Evolutionary conservation across 768 basidiomycete genomes (phyloP).

Genomic region (Tulasnella sp.): DNA sequence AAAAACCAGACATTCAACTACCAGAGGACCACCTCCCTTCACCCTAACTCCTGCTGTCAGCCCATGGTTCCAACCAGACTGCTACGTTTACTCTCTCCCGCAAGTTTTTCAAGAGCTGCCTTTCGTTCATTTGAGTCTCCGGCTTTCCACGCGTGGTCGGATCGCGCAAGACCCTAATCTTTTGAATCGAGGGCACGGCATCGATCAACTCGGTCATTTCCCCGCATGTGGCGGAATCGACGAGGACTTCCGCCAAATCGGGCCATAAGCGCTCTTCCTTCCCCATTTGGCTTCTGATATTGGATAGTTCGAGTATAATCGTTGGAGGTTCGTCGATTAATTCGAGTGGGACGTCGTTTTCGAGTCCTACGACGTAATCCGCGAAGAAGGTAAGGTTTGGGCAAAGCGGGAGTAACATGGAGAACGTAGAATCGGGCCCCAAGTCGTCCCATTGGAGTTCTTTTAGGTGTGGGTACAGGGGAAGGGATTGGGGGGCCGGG

Average conservation of each 20-base stretch:
- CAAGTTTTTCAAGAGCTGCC: background rate
- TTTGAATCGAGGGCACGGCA: background rate
- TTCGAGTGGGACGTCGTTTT: background rate
- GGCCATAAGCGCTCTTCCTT: background rate
- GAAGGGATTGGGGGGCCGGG: background rate
- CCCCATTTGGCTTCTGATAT: background rate
- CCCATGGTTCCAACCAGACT: background rate
- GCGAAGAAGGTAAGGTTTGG: background rate
- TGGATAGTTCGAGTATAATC: background rate
- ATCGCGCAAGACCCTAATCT: background rate
- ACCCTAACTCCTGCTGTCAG: background rate
- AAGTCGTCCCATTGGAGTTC: constrained; percentile 1
- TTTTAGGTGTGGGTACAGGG: background rate
- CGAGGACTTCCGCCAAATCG: background rate
- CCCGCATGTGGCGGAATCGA: background rate
- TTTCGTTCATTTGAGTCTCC: background rate
- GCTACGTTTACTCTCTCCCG: background rate
- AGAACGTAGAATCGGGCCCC: background rate
- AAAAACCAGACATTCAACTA: background rate
- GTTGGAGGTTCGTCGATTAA: background rate
- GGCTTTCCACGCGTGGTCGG: background rate
- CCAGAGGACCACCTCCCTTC: too few relatives aligned
- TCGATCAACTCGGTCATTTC: background rate
- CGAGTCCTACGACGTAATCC: background rate
- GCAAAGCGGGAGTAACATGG: background rate